Conservation (phyloP, 371 early-diverging fungal genomes). For the Actinomortierella wolfii region DNA sequence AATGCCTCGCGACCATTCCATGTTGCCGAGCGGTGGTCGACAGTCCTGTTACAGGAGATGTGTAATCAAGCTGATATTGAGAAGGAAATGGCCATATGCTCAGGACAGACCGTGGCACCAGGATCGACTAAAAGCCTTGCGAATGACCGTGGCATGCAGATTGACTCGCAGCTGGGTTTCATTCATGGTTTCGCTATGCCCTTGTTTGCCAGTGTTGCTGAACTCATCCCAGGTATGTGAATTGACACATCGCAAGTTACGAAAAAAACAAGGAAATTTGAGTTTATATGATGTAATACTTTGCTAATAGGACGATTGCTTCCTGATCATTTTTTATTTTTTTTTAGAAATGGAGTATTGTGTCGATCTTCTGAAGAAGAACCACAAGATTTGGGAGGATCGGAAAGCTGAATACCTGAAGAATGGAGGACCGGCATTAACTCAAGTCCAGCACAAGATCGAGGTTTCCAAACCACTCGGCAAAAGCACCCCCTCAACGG, state of each 20-base stretch:
- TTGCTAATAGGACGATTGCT: too few relatives aligned
- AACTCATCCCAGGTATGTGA: conserved; percentile 54
- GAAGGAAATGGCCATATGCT: conserved; percentile 58
- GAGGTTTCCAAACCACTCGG: background rate
- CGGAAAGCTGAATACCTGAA: conserved; percentile 40
- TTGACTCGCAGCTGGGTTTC: conserved; percentile 72
- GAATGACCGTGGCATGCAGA: conserved; percentile 50
- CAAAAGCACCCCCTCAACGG: background rate
- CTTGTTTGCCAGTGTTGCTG: conserved; percentile 63
- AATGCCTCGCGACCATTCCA: conserved; percentile 68
- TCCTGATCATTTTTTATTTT: conserved; percentile 15
- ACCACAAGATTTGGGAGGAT: conserved; percentile 41
- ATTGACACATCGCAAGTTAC: too few relatives aligned
- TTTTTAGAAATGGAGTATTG: conserved; percentile 40
- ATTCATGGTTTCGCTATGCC: conserved; percentile 72
- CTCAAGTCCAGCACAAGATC: background rate
- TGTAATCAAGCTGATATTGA: conserved; percentile 70
- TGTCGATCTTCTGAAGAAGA: conserved; percentile 36
- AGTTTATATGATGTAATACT: too few relatives aligned
- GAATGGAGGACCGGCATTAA: conserved; percentile 14
- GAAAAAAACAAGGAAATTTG: too few relatives aligned
- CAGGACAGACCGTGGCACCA: conserved; percentile 59
- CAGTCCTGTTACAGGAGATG: conserved; percentile 63
- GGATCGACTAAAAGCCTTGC: conserved; percentile 44
- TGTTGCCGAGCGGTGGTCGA: conserved; percentile 59